Evolutionary conservation across 2,329 filamentous ascomycete species (phyloP), one percentile per base, ranked within the genome.

Genomic region (Sporothrix brunneoviolacea): DNA sequence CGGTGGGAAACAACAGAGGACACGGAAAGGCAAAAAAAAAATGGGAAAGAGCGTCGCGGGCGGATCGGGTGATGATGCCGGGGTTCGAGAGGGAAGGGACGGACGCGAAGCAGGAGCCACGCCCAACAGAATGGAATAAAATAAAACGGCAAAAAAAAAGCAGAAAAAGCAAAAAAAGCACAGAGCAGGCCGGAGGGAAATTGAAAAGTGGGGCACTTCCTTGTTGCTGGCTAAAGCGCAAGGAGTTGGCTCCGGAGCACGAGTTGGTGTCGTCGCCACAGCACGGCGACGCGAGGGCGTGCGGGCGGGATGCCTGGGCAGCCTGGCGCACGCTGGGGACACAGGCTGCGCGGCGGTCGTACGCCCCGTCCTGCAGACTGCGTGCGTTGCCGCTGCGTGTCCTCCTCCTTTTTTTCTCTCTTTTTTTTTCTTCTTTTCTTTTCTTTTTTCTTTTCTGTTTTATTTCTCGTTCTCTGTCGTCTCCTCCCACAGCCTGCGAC

Each of bases 11-110:
- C 28, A 22, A 38, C 22, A 38, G 44, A 30, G 36, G 19, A 22
- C 24, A 41, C 15, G 24, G 36, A 15, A 41, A 24, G 21, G 22
- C 19, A 13, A 30, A 35, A 38, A 8, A 32, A 43, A 40, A 35
- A 15, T 18, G 38, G 35, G 42, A 40, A 52, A 48, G 51, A 52
- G 46, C 46, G 47, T 37, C 43, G 51, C 55, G 56, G 55, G 55
- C 55, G 56, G 54, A 59, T 59, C 58, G 58, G 58, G 57, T 58
- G 54, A 58, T 56, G 58, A 55, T 58, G 54, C 58, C 58, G 58
- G 58, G 55, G 43, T 42, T 44, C 39, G 44, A 45, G 42, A 52
- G 37, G 47, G 48, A 54, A 54, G 49, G 51, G 40, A 51, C 55
- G 53, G 55, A 51, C 48, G 48, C 50, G 43, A 50, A 41, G 32